phyloP scores from a whole-genome alignment of 495 filamentous ascomycete species.

The Trichoderma reesei region DNA sequence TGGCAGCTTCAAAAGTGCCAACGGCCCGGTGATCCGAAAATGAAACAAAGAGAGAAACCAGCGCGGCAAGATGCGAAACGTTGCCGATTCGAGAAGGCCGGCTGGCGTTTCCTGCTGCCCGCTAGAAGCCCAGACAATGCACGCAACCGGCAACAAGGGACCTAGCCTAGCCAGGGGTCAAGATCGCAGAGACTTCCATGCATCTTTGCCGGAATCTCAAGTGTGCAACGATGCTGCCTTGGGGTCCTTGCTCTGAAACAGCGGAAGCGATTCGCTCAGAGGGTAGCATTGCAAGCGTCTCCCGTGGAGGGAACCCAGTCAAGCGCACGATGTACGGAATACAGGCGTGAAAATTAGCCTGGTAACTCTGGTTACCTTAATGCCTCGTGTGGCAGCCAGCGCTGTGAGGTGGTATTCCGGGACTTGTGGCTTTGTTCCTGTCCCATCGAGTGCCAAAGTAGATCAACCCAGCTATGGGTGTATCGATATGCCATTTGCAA shows the following conservation, averaged over 20 bases:
- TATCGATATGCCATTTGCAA: background rate
- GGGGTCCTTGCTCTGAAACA: background rate
- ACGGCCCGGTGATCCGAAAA: background rate
- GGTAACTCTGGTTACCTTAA: background rate
- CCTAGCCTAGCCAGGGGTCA: slow-evolving; percentile 9
- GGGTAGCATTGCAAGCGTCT: background rate
- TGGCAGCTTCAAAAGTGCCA: background rate
- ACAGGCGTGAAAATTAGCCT: too few relatives aligned
- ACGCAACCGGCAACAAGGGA: background rate
- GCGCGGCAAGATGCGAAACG: background rate
- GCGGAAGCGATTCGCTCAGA: background rate
- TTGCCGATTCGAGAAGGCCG: slow-evolving; percentile 2
- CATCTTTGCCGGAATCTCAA: background rate
- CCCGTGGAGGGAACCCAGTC: background rate
- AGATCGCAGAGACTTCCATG: background rate
- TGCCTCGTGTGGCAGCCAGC: background rate
- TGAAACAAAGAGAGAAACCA: background rate
- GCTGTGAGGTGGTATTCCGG: too few relatives aligned
- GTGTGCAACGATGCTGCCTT: background rate
- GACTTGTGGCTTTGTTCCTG: too few relatives aligned
- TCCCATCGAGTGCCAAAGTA: background rate
- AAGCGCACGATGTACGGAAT: background rate
- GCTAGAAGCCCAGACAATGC: background rate
- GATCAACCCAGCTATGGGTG: slow-evolving; percentile 2
- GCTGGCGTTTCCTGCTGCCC: background rate